phyloP scores from a whole-genome alignment of 495 filamentous ascomycete genomes.

The Hypoxylon crocopeplum region DNA sequence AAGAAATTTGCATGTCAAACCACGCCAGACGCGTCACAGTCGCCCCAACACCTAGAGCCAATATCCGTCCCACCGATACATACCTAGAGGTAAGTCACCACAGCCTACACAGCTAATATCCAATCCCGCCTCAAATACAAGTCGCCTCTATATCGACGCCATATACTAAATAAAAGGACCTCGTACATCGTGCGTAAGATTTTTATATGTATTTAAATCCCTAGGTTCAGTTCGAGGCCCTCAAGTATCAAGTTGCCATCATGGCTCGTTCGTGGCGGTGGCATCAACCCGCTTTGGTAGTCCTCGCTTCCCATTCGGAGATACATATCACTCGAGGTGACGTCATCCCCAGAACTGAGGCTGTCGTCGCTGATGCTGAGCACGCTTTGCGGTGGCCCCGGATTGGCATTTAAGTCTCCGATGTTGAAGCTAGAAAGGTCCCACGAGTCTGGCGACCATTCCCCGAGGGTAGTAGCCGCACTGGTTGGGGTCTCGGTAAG shows the following conservation, averaged over 20 bases:
- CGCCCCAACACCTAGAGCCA: constrained; percentile 24
- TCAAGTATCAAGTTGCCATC: constrained; percentile 49
- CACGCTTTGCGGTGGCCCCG: constrained; percentile 67
- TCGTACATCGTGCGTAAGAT: constrained; percentile 1
- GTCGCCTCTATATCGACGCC: constrained; percentile 27
- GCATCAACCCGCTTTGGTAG: constrained; percentile 38
- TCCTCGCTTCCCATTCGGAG: constrained; percentile 46
- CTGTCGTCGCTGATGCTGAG: constrained; percentile 81
- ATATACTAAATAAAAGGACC: constrained; percentile 11
- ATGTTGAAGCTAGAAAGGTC: constrained; percentile 57
- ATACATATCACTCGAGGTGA: constrained; percentile 45
- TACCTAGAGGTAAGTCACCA: constrained; percentile 1
- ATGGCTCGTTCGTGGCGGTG: constrained; percentile 34
- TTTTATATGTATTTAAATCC: constrained; percentile 37
- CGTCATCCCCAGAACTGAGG: constrained; percentile 62
- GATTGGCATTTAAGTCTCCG: constrained; percentile 48
- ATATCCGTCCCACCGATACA: constrained; percentile 13
- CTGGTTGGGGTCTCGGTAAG: constrained; percentile 49
- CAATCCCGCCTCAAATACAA: constrained; percentile 14
- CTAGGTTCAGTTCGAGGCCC: constrained; percentile 51
- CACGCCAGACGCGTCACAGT: constrained; percentile 4
- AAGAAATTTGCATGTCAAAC: constrained; percentile 10
- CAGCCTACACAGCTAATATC: constrained; percentile 9
- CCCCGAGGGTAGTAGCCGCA: constrained; percentile 37
- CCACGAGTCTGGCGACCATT: constrained; percentile 64